phyloP scores from a whole-genome alignment of 1,284 basidiomycete species.

The Serendipita sp. region DNA sequence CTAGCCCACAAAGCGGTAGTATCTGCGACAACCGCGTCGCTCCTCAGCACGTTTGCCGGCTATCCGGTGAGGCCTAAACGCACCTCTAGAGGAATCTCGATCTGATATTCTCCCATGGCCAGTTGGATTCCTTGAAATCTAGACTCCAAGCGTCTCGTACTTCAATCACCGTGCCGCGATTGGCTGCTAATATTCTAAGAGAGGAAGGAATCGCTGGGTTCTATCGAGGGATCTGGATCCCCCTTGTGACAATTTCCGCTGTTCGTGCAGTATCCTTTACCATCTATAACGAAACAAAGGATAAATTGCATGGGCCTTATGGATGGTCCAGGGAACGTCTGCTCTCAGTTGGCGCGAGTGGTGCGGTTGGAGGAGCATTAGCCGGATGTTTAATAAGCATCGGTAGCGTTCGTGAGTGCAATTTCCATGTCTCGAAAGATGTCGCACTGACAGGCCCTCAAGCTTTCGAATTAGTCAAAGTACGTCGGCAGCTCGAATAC shows the following conservation, averaged over 20 bases:
- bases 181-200: constrained; percentile 28
- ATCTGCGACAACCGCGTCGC: constrained; percentile 67
- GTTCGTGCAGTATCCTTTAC: constrained; percentile 88
- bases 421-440: constrained; percentile 8
- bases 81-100: constrained; percentile 13
- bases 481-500: constrained; percentile 85
- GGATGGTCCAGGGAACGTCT: constrained; percentile 20
- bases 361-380: constrained; percentile 66
- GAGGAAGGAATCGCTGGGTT: constrained; percentile 90
- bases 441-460: constrained; percentile 10
- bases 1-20: constrained; percentile 68
- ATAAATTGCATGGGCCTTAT: constrained; percentile 48
- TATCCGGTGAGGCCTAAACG: constrained; percentile 45
- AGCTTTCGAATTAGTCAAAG: constrained; percentile 95
- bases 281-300: constrained; percentile 84
- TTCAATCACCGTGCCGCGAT: constrained; percentile 55
- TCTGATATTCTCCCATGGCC: neutral
- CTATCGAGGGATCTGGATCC: constrained; percentile 83
- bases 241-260: constrained; percentile 90
- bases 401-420: constrained; percentile 63
- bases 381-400: constrained; percentile 74
- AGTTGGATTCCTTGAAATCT: constrained; percentile 85
- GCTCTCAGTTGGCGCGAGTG: constrained; percentile 56
- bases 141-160: constrained; percentile 76
- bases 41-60: constrained; percentile 68